Percentiles rank a stretch among this genome's conserved stretches.
Evolutionary conservation across 805 yeast genomes (phyloP).

Genomic region (Sugiyamaella americana): DNA sequence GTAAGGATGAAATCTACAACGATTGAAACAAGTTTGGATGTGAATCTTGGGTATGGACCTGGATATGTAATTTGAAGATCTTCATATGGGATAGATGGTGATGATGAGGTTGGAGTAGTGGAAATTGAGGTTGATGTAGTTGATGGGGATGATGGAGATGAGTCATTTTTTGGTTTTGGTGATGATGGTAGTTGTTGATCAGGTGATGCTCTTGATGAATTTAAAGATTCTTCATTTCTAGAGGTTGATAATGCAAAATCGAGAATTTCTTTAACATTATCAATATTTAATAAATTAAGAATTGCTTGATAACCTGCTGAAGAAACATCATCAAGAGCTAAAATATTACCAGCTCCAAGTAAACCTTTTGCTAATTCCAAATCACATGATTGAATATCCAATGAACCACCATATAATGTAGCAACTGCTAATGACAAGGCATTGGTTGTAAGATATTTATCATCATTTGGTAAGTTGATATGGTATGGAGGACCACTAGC

Average conservation of each 20-base stretch:
- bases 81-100: conserved; percentile 8
- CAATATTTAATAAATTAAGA: conserved; percentile 14
- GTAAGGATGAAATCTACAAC: conserved; percentile 21
- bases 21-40: conserved; percentile 20
- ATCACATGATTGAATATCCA: conserved; percentile 19
- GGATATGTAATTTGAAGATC: conserved; percentile 14
- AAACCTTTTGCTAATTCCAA: conserved; percentile 25
- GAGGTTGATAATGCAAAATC: conserved; percentile 21
- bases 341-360: conserved; percentile 26
- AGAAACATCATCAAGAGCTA: conserved; percentile 28
- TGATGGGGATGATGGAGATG: neutral
- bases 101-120: neutral
- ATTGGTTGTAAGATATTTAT: conserved; percentile 23
- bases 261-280: conserved; percentile 20
- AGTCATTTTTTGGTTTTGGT: neutral
- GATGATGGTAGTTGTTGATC: neutral
- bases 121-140: neutral
- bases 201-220: conserved; percentile 5
- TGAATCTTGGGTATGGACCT: conserved; percentile 32
- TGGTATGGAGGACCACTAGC: conserved; percentile 28
- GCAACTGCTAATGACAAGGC: conserved; percentile 29
- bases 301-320: conserved; percentile 22
- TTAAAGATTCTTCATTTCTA: neutral
- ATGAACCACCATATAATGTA: conserved; percentile 29
- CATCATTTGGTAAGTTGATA: conserved; percentile 21